Percentiles rank a stretch among this genome's conserved stretches.
These are phyloP conservation scores for Fusarium newnesense DNA, from an alignment of 2,329 filamentous ascomycete genomes.

Conservation along the genomic window DNA sequence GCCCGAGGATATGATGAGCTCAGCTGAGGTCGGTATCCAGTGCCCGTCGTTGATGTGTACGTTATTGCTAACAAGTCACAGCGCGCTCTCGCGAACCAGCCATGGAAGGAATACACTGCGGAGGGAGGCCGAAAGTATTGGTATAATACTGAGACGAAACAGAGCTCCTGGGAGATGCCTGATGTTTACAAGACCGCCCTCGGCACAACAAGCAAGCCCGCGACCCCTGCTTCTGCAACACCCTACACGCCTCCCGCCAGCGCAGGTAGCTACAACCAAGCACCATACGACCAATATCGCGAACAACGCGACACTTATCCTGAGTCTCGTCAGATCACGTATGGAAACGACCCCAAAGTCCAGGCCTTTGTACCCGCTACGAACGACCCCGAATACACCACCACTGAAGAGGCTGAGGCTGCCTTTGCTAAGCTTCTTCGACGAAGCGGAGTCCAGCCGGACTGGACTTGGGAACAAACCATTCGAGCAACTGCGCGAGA, in stretches of 20 bases:
- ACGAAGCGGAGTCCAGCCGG: constrained; percentile 84
- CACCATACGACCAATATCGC: constrained; percentile 52
- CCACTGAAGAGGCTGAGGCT: constrained; percentile 87
- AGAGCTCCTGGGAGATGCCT: constrained; percentile 96
- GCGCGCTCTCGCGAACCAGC: constrained; percentile 83
- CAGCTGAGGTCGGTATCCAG: constrained; percentile 72
- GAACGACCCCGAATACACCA: constrained; percentile 81
- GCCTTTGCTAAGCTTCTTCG: constrained; percentile 92
- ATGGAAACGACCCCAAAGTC: constrained; percentile 65
- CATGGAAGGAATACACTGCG: constrained; percentile 92
- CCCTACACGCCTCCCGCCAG: constrained; percentile 55
- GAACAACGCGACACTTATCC: constrained; percentile 54
- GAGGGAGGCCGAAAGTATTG: constrained; percentile 92
- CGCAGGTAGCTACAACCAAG: constrained; percentile 44
- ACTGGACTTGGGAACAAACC: constrained; percentile 93
- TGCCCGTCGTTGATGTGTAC: not conserved
- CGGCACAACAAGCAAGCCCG: constrained; percentile 63
- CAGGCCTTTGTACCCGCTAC: constrained; percentile 70
- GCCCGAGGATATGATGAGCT: constrained; percentile 87
- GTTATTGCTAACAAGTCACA: constrained; percentile 32
- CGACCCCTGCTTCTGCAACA: constrained; percentile 53
- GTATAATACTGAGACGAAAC: constrained; percentile 91
- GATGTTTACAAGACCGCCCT: constrained; percentile 81
- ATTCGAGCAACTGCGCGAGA: constrained; percentile 89
- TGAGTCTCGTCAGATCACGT: constrained; percentile 68